These are phyloP conservation scores for Trebouxia gelatinosa DNA, from an alignment of 163 green algal genomes.

Conservation along the genomic window DNA sequence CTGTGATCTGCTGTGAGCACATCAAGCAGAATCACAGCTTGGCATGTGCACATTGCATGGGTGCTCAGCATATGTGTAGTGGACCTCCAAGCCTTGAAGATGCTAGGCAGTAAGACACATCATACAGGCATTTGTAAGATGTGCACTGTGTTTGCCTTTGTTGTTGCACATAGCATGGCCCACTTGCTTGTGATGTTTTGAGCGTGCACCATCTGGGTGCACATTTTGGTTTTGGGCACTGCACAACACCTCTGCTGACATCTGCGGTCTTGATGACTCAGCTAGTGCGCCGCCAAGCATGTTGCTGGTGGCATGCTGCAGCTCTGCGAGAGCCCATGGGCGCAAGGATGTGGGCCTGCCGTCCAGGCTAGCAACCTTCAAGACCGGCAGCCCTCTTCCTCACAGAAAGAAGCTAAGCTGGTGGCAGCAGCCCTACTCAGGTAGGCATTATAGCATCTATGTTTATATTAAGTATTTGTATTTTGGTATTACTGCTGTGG, in stretches of 20 bases:
- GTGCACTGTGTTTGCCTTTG: too few relatives aligned
- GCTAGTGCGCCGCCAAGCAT: background rate
- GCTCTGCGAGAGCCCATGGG: constrained; percentile 78
- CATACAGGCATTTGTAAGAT: too few relatives aligned
- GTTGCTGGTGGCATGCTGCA: constrained; percentile 9
- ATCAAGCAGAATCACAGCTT: too few relatives aligned
- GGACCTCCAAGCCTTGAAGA: too few relatives aligned
- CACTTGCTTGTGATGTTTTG: background rate
- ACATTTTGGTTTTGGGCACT: too few relatives aligned
- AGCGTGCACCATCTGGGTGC: background rate
- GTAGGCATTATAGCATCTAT: background rate
- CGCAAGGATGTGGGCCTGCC: constrained; percentile 77
- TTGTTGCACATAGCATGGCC: too few relatives aligned
- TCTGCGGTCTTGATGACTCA: background rate
- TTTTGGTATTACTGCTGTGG: background rate
- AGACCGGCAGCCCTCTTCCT: background rate
- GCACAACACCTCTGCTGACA: background rate
- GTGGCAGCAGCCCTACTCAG: constrained; percentile 18
- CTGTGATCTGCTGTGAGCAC: too few relatives aligned
- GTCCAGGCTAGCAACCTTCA: constrained; percentile 73
- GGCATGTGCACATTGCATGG: too few relatives aligned
- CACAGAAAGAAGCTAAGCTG: background rate
- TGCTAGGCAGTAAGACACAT: too few relatives aligned
- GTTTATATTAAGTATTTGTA: background rate
- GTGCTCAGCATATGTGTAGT: too few relatives aligned